phyloP scores from a whole-genome alignment of 1,139 yeast species.

The Pneumocystis carinii region DNA sequence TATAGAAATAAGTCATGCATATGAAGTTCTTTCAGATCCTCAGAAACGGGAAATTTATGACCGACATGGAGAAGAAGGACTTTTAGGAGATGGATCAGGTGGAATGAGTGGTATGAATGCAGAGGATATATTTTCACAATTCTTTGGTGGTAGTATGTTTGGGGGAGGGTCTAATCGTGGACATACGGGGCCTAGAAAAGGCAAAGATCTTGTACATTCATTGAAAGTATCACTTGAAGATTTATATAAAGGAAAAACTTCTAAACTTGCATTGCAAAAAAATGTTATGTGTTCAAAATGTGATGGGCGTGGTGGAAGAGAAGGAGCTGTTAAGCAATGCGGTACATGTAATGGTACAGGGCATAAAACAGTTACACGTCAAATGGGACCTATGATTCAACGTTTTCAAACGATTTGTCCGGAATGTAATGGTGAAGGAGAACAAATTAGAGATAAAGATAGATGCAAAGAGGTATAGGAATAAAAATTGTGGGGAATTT shows the following conservation, averaged over 20 bases:
- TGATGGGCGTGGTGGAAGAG: constrained; percentile 94
- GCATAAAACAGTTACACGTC: constrained; percentile 82
- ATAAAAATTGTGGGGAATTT: neutral
- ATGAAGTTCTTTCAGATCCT: constrained; percentile 71
- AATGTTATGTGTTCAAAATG: constrained; percentile 77
- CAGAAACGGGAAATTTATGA: constrained; percentile 85
- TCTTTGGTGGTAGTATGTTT: constrained; percentile 59
- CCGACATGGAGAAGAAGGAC: constrained; percentile 83
- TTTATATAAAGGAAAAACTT: constrained; percentile 83
- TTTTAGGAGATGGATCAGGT: constrained; percentile 63
- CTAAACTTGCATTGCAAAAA: constrained; percentile 86
- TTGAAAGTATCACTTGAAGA: constrained; percentile 80
- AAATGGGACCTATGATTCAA: constrained; percentile 99
- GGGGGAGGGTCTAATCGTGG: constrained; percentile 45
- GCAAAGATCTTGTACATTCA: constrained; percentile 83
- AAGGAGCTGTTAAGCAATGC: constrained; percentile 81
- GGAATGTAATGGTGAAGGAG: constrained; percentile 85
- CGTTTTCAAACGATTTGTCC: constrained; percentile 84
- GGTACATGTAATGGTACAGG: constrained; percentile 79
- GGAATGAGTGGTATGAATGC: constrained; percentile 53
- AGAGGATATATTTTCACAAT: constrained; percentile 83
- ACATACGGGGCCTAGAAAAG: constrained; percentile 63
- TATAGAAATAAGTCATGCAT: constrained; percentile 18
- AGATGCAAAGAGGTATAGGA: constrained; percentile 42
- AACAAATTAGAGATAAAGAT: constrained; percentile 72